These are phyloP conservation scores for Wickerhamomyces tratensis DNA, from an alignment of 805 yeast genomes.

Conservation along the genomic window DNA sequence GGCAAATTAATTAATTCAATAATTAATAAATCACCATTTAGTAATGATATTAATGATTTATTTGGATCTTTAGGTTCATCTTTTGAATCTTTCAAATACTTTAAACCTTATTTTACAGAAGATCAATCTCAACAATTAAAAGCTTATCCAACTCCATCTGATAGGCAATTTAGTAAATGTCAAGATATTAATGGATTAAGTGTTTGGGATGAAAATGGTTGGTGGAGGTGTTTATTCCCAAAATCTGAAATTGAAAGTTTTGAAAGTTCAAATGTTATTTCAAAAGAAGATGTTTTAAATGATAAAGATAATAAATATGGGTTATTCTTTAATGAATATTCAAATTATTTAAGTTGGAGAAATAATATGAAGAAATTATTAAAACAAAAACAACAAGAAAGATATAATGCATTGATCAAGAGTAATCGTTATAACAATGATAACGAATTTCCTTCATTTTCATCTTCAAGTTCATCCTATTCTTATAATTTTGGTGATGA, in stretches of 20 bases:
- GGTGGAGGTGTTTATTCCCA: conserved; percentile 90
- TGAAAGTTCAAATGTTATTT: conserved; percentile 25
- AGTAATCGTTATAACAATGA: conserved; percentile 10
- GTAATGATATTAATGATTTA: not conserved
- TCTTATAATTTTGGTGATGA: conserved; percentile 5
- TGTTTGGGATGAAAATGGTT: conserved; percentile 77
- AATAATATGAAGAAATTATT: conserved; percentile 39
- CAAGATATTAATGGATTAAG: conserved; percentile 54
- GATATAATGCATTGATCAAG: not conserved
- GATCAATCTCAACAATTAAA: conserved; percentile 17
- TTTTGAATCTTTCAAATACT: not conserved
- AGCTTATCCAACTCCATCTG: conserved; percentile 50
- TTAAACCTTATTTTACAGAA: not conserved
- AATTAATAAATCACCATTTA: not conserved
- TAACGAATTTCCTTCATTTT: not conserved
- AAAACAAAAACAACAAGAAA: conserved; percentile 24
- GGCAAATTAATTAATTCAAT: not conserved
- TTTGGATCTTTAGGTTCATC: not conserved
- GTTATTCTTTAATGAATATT: conserved; percentile 52
- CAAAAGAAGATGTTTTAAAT: conserved; percentile 51
- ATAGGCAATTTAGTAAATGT: conserved; percentile 54
- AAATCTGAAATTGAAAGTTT: conserved; percentile 25
- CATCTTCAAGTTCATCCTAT: conserved; percentile 2
- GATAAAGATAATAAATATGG: conserved; percentile 39
- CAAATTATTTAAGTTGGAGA: conserved; percentile 61